phyloP scores from a whole-genome alignment of 2,329 filamentous ascomycete genomes.

The Aschersonia sp. region DNA sequence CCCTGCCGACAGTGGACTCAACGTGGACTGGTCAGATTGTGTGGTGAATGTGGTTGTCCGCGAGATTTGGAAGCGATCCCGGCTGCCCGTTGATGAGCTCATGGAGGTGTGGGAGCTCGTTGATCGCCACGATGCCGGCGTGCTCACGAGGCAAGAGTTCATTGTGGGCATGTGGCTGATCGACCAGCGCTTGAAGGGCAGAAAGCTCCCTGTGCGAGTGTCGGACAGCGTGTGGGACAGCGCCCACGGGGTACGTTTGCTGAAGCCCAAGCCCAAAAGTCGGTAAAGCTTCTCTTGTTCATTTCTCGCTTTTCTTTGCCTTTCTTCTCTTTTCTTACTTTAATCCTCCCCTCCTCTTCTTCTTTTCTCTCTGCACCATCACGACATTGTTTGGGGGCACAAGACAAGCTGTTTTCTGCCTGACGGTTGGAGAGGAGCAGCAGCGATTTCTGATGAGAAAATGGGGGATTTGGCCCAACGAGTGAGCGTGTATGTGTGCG shows the following conservation, averaged over 20 bases:
- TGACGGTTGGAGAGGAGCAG: too few relatives aligned
- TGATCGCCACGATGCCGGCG: slow-evolving; percentile 37
- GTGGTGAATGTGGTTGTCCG: slow-evolving; percentile 55
- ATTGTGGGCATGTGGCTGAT: slow-evolving; percentile 74
- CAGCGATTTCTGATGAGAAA: too few relatives aligned
- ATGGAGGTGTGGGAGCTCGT: slow-evolving; percentile 68
- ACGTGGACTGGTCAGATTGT: slow-evolving; percentile 24
- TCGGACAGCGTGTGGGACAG: slow-evolving; percentile 65
- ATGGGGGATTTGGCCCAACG: too few relatives aligned
- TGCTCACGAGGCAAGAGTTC: slow-evolving; percentile 55
- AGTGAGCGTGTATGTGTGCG: too few relatives aligned
- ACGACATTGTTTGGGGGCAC: too few relatives aligned
- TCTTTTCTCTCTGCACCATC: neutral
- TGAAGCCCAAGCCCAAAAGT: slow-evolving; percentile 10
- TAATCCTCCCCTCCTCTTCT: neutral
- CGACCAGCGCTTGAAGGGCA: slow-evolving; percentile 64
- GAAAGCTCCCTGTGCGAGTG: slow-evolving; percentile 61
- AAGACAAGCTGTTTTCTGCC: too few relatives aligned
- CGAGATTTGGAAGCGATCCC: slow-evolving; percentile 61
- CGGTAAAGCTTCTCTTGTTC: neutral
- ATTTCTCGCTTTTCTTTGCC: neutral
- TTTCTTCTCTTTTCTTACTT: neutral
- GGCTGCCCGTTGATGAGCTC: slow-evolving; percentile 52
- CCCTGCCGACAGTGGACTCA: slow-evolving; percentile 3
- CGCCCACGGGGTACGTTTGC: slow-evolving; percentile 32